These are phyloP conservation scores for Syzygium malaccense DNA, from an alignment of 441 rosid genomes.

Conservation along the genomic window DNA sequence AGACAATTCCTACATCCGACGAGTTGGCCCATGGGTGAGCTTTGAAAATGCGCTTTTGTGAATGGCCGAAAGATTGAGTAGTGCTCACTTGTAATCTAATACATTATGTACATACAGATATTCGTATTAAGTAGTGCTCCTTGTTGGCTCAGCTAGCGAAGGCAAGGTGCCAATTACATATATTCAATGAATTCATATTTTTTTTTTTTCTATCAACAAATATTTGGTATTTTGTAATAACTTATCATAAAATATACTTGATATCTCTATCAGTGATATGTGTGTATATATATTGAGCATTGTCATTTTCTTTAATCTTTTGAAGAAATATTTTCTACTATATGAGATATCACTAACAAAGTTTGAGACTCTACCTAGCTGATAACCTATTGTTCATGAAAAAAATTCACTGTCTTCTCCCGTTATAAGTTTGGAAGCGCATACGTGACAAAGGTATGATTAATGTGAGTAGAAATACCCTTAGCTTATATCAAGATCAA, in stretches of 20 bases:
- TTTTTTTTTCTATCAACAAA: accelerated
- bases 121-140: not conserved
- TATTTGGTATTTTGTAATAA: not conserved
- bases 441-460: not conserved
- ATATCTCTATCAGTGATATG: accelerated
- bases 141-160: not conserved
- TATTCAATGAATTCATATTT: not conserved
- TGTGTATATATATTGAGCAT: not conserved
- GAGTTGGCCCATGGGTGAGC: not conserved
- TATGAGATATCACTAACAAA: not conserved
- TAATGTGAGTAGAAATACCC: not conserved
- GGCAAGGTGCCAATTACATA: not conserved
- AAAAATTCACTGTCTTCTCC: accelerated
- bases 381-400: not conserved
- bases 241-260: not conserved
- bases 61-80: not conserved
- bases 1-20: not conserved
- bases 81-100: not conserved
- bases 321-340: not conserved
- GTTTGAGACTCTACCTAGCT: accelerated
- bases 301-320: not conserved
- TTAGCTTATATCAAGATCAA: not conserved
- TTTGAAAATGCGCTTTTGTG: not conserved
- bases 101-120: not conserved
- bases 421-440: not conserved